Evolutionary conservation across 768 basidiomycete genomes (phyloP).

Genomic region (Russula ochroleuca): DNA sequence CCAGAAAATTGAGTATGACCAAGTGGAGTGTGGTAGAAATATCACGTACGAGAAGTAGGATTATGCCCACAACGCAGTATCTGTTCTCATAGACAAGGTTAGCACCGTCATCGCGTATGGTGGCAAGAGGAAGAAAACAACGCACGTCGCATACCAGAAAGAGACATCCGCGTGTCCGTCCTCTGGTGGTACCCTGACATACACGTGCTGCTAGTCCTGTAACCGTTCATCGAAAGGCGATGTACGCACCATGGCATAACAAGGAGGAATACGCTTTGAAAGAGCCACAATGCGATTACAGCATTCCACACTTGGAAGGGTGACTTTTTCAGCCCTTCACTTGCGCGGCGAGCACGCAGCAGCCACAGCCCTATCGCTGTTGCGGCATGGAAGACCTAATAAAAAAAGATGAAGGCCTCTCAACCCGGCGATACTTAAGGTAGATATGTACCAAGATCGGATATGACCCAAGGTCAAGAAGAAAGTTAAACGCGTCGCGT

Average conservation of each 20-base stretch:
- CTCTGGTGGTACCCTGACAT: conserved; percentile 32
- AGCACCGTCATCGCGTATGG: neutral
- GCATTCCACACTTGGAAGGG: conserved; percentile 29
- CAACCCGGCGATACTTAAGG: conserved; percentile 20
- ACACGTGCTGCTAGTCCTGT: neutral
- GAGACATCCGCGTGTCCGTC: conserved; percentile 33
- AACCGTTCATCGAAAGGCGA: neutral
- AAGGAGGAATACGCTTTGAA: conserved; percentile 32
- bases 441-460: conserved; percentile 36
- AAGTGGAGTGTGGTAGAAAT: neutral
- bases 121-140: neutral
- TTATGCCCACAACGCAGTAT: conserved; percentile 33
- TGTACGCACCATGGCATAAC: conserved; percentile 36
- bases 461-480: conserved; percentile 41
- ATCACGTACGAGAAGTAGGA: conserved; percentile 31
- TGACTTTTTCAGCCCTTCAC: conserved; percentile 28
- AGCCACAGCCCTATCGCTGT: conserved; percentile 35
- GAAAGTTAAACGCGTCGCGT: conserved; percentile 38
- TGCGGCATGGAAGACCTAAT: conserved; percentile 32
- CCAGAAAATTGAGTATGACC: neutral
- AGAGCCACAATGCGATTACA: conserved; percentile 29
- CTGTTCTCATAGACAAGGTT: conserved; percentile 21
- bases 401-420: neutral
- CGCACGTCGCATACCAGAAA: conserved; percentile 34
- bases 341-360: conserved; percentile 32